These are phyloP conservation scores for Trametes elegans DNA, from an alignment of 768 basidiomycete species.

Conservation along the genomic window DNA sequence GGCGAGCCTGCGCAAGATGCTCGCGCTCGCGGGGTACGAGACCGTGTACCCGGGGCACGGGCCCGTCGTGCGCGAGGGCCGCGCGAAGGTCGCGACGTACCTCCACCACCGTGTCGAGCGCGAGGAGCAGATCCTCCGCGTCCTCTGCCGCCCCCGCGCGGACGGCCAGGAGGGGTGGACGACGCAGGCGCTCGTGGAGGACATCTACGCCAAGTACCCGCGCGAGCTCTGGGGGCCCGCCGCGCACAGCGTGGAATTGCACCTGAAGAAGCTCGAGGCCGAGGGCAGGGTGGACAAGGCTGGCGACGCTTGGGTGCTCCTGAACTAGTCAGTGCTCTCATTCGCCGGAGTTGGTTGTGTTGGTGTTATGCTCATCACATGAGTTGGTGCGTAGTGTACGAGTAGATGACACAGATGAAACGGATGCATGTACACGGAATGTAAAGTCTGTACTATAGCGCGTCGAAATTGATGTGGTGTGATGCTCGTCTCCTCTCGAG, in stretches of 20 bases:
- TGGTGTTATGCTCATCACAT: slow-evolving; percentile 4
- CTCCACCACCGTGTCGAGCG: slow-evolving; percentile 79
- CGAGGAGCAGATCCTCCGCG: slow-evolving; percentile 70
- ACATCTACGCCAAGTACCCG: slow-evolving; percentile 72
- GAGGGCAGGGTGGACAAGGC: slow-evolving; percentile 52
- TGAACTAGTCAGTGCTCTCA: slow-evolving; percentile 1
- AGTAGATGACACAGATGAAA: neutral
- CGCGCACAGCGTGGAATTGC: slow-evolving; percentile 62
- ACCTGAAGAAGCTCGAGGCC: slow-evolving; percentile 66
- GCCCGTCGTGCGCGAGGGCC: slow-evolving; percentile 65
- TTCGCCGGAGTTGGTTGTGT: no score
- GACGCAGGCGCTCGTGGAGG: slow-evolving; percentile 62
- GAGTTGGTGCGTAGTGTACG: slow-evolving; percentile 4
- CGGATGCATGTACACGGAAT: slow-evolving; percentile 6
- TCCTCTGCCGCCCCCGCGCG: slow-evolving; percentile 41
- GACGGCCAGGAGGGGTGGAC: slow-evolving; percentile 42
- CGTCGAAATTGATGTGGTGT: slow-evolving; percentile 98
- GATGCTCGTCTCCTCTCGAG: slow-evolving; percentile 81
- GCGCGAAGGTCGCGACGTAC: slow-evolving; percentile 62
- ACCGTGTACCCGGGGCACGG: slow-evolving; percentile 90
- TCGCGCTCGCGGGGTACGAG: slow-evolving; percentile 38
- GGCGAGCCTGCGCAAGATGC: slow-evolving; percentile 56
- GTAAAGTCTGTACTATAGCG: slow-evolving; percentile 51
- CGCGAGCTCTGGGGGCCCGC: slow-evolving; percentile 71
- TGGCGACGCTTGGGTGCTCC: slow-evolving; percentile 19